Evolutionary conservation across 768 basidiomycete genomes (phyloP), one percentile per base, ranked within the genome.

Genomic region (Phlebiopsis gigantea): DNA sequence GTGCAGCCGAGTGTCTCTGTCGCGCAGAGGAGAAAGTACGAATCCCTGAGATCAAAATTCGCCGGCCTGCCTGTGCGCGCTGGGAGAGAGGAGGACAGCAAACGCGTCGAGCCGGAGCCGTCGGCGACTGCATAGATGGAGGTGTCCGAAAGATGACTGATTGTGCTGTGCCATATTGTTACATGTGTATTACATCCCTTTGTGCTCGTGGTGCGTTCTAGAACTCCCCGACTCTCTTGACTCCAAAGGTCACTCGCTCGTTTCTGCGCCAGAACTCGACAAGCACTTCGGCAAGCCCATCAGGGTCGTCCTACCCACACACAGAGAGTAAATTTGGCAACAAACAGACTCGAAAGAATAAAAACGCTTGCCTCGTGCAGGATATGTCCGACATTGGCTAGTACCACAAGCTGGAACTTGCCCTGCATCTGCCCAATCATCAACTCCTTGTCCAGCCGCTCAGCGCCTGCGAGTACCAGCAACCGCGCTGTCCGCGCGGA

Each of bases 261-360:
- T 99, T 97, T 56, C 95, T 73, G 66, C 78, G 82, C 94, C 93
- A 97, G 67, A 98, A 99, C 53, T 90, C 88, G 4, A 91, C 80
- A 55, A 98, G 65, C 24, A 90, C 82, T 61, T 88, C 84, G 2
- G 95, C 93, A 9, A 94, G 72, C 21, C 79, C 78, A 6, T 77
- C 82, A 0, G 96, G 96, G 65, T 95, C 84, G 66, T 99, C 96
- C 90, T 97, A n/a, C 30, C 10, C 29, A 1, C 3, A 17, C 8
- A 34, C 17, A 17, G 21, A 46, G 5, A 53, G 2, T 8, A n/a
- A n/a, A n/a, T n/a, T n/a, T n/a, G 28, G n/a, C 19, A 25, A 55
- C 56, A 46, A 30, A 21, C 12, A 25, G 6, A 9, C 9, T 8
- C 29, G 12, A 51, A 9, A n/a, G n/a, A 26, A 30, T n/a, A 10